These are phyloP conservation scores for Chaetomium tenue DNA, from an alignment of 495 filamentous ascomycete genomes.

Conservation along the genomic window DNA sequence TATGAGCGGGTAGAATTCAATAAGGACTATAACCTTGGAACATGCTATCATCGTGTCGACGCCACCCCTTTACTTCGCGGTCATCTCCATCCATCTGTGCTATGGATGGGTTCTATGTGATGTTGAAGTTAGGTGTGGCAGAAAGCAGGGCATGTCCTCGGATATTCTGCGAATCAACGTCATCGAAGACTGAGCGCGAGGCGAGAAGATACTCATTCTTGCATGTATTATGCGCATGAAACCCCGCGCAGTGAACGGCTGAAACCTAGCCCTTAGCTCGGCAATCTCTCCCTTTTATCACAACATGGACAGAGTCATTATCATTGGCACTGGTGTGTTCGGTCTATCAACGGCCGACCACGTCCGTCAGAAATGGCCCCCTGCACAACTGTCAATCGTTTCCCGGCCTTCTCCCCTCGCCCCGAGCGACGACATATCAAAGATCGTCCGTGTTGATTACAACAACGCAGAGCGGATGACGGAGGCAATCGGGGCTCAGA, in stretches of 20 bases:
- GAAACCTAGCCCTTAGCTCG: neutral
- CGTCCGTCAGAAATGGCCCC: neutral
- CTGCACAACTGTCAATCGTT: neutral
- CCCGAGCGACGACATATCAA: neutral
- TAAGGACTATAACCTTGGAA: too few relatives aligned
- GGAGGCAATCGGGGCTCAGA: neutral
- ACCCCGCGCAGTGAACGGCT: neutral
- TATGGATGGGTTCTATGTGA: too few relatives aligned
- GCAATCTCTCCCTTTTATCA: neutral
- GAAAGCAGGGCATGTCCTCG: too few relatives aligned
- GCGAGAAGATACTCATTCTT: too few relatives aligned
- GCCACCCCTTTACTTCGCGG: too few relatives aligned
- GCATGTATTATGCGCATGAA: too few relatives aligned
- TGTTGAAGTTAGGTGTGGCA: too few relatives aligned
- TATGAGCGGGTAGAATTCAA: too few relatives aligned
- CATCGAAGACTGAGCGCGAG: too few relatives aligned
- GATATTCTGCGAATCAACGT: too few relatives aligned
- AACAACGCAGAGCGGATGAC: neutral
- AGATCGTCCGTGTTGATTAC: slow-evolving; percentile 8
- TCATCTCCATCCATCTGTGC: too few relatives aligned
- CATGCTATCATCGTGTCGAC: too few relatives aligned
- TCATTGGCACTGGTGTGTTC: slow-evolving; percentile 3
- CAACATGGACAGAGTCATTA: slow-evolving; percentile 4
- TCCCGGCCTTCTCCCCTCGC: neutral
- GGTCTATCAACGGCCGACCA: neutral